Evolutionary conservation across 345 rosid genomes (phyloP), one percentile per base, ranked within the genome.

Genomic region (Populus alba): DNA sequence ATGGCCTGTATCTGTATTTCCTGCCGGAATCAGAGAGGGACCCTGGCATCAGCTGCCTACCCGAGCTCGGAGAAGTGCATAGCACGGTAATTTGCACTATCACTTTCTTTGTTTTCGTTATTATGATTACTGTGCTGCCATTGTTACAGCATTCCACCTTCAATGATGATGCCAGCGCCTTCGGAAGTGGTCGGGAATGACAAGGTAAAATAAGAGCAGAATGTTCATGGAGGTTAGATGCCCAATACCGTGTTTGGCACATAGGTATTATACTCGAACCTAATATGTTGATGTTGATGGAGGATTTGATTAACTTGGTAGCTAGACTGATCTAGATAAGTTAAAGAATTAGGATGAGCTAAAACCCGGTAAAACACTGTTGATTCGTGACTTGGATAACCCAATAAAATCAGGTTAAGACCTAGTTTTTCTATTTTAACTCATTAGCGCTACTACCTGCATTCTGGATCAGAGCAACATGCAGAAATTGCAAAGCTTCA

Each of bases 31-130:
- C 93, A 27, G 88, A 85, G 65, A 93, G 97, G 99, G 81, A 83
- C 63, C 91, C 77, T 95, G 92, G 92, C 75, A 84, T 92, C 25
- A 81, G 87, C 73, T 79, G 92, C 68, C 95, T 93, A 87, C 98
- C 98, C 76, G 83, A 71, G 73, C 83, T 66, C 25, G 86, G 77
- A 65, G 91, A 88, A 61, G 89, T 91, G 85, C 92, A 93, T 53
- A 92, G 90, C 90, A 79, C 93, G 33, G 98, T 92, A 79, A 79
- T 57, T n/a, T 57, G 63, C 27, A 57, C 13, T 0, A 9, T 9
- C 27, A 57, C 12, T 8, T n/a, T 57, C 10, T 57, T 70, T 66
- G 20, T 79, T 69, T 53, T 57, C 38, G 12, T 35, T 35, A 29
- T 22, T 5, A 38, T 31, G 31, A 31, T 57, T 91, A 93, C 81